A percentile compares a stretch with the other conserved stretches of the same genome.
Conservation (phyloP, 495 filamentous ascomycete genomes). For the Penicillium samsonianum region DNA sequence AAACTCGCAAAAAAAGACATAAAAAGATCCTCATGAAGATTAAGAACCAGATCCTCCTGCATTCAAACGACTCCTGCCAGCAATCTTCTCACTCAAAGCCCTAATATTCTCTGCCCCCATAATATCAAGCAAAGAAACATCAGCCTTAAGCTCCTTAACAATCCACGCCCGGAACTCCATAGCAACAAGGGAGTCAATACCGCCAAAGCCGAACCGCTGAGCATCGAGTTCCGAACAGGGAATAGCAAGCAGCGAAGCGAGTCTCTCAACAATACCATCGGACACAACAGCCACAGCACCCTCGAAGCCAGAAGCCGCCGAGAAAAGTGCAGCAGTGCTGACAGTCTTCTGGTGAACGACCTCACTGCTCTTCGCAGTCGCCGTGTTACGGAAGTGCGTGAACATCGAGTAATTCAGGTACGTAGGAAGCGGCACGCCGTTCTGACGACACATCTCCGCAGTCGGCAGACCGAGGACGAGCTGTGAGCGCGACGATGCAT, state of each 20-base stretch:
- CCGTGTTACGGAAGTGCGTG: slow-evolving; percentile 25
- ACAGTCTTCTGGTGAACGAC: slow-evolving; percentile 12
- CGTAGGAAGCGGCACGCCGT: slow-evolving; percentile 26
- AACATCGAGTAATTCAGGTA: slow-evolving; percentile 35
- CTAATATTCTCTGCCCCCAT: slow-evolving; percentile 33
- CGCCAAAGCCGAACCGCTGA: slow-evolving; percentile 32
- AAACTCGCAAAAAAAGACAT: background rate
- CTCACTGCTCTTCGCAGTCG: background rate
- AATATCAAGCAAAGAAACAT: slow-evolving; percentile 44
- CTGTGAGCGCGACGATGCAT: slow-evolving; percentile 12
- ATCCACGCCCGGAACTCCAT: slow-evolving; percentile 53
- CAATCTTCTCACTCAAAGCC: slow-evolving; percentile 30
- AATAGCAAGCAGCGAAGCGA: slow-evolving; percentile 33
- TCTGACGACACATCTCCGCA: slow-evolving; percentile 22
- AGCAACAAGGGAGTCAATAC: slow-evolving; percentile 49
- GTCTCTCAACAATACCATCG: slow-evolving; percentile 26
- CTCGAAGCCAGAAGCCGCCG: slow-evolving; percentile 8
- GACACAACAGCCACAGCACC: slow-evolving; percentile 26
- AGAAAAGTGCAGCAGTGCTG: slow-evolving; percentile 15
- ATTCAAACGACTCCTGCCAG: slow-evolving; percentile 13
- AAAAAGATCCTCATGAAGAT: slow-evolving; percentile 1
- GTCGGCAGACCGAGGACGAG: slow-evolving; percentile 30
- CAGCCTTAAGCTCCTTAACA: slow-evolving; percentile 34
- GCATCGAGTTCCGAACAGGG: slow-evolving; percentile 44
- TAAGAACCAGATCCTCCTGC: background rate